Evolutionary conservation across 352 stramenopile species (phyloP), one percentile per base, ranked within the genome.

Genomic region (Pythium aquatile): DNA sequence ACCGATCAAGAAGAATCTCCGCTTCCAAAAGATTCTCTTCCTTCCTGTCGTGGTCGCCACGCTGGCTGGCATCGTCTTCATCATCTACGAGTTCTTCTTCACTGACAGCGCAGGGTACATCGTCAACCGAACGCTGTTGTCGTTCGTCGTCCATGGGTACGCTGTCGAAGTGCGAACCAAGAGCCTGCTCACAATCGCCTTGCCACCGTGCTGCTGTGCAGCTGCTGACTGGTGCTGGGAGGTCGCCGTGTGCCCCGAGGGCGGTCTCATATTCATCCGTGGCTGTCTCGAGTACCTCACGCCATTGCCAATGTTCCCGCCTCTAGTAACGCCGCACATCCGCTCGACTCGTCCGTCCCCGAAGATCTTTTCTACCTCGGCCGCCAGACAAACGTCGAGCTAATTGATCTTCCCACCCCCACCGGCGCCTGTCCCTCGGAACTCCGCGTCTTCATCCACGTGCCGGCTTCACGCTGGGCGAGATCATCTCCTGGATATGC

Each of bases 201-300:
- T 33, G 66, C 83, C 47, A 83, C 71, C 17, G 66, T 83, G 48
- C 57, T 79, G 9, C 61, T 83, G 11, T 86, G 73, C 75, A 76
- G 67, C 47, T 66, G 66, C 17, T 68, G 75, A 1, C 57, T 84
- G 11, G 58, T 71, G 20, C 9, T 83, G 67, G 65, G 73, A 78
- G 8, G 55, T 79, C 20, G 64, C 58, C 1, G 57, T 13, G 30
- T 70, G 72, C 53, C 47, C 64, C 5, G 73, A 81, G 42, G 55
- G 75, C 42, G 69, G 82, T 51, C 62, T 83, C 13, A 75, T 60
- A 14, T 75, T 73, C 20, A 71, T 83, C 26, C 70, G 73, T 2
- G 77, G 77, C 2, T 64, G 49, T 5, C 57, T 86, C 30, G 69
- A 80, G 24, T 86, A 86, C 52, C 75, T 73, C 37, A 78, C 70